Conservation (phyloP, 108 stramenopile genomes). For the Bacterosira constricta region DNA sequence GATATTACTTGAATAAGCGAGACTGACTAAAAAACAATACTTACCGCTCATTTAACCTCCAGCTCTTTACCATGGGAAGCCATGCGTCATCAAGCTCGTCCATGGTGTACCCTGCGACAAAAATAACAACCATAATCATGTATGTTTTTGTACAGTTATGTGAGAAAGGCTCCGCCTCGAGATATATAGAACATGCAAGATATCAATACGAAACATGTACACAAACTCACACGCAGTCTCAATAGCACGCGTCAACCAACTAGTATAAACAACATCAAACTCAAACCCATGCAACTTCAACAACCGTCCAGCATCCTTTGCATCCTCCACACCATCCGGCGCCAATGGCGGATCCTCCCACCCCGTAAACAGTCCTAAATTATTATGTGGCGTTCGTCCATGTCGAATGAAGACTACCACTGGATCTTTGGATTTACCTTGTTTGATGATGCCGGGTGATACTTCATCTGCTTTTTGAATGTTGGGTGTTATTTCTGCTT, state of each 20-base stretch:
- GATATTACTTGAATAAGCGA: background rate
- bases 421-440: slow-evolving; percentile 48
- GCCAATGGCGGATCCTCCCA: slow-evolving; percentile 73
- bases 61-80: slow-evolving; percentile 69
- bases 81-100: slow-evolving; percentile 71
- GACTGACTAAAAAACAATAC: slow-evolving; percentile 25
- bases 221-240: slow-evolving; percentile 56
- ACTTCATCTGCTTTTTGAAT: slow-evolving; percentile 28
- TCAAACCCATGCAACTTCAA: slow-evolving; percentile 66
- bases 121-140: no score
- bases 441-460: slow-evolving; percentile 35
- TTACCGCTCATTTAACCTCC: slow-evolving; percentile 71
- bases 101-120: slow-evolving; percentile 49
- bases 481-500: slow-evolving; percentile 32
- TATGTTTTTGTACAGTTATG: no score
- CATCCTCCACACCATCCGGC: slow-evolving; percentile 65
- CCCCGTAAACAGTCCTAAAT: slow-evolving; percentile 77
- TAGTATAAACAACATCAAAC: slow-evolving; percentile 90
- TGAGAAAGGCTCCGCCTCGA: no score
- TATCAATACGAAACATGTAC: no score
- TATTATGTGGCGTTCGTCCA: slow-evolving; percentile 75
- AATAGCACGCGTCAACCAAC: slow-evolving; percentile 78
- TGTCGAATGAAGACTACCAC: slow-evolving; percentile 74
- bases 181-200: no score
- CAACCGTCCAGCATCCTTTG: slow-evolving; percentile 59